phyloP scores from a whole-genome alignment of 108 stramenopile genomes.

The Nitzschia sp. region DNA sequence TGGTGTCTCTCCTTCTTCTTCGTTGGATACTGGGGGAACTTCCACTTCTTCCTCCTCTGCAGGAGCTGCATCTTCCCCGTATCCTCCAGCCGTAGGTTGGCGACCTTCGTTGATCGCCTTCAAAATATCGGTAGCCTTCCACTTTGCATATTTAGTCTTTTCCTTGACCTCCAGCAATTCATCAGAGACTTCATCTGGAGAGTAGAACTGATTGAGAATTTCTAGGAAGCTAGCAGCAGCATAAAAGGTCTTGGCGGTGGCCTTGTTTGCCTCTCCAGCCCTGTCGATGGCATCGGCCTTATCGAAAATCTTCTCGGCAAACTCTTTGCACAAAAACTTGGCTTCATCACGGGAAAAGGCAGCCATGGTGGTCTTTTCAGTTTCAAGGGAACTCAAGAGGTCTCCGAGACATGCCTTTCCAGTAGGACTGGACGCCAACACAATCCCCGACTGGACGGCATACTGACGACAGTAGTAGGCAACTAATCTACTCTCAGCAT shows the following conservation, averaged over 20 bases:
- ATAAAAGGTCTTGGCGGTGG: conserved; percentile 89
- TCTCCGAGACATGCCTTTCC: conserved; percentile 60
- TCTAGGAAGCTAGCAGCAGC: conserved; percentile 88
- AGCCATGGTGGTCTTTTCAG: conserved; percentile 71
- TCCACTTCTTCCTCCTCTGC: conserved; percentile 19
- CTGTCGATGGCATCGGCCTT: conserved; percentile 88
- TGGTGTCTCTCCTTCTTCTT: background rate
- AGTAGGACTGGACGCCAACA: conserved; percentile 36
- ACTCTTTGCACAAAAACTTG: conserved; percentile 66
- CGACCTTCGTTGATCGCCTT: conserved; percentile 91
- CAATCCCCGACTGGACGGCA: conserved; percentile 75
- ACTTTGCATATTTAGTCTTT: conserved; percentile 77
- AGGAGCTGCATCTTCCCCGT: conserved; percentile 35
- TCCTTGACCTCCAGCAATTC: conserved; percentile 61
- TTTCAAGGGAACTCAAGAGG: conserved; percentile 61
- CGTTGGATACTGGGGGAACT: conserved; percentile 16
- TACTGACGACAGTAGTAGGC: conserved; percentile 92
- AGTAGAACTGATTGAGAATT: conserved; percentile 84
- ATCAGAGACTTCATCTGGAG: conserved; percentile 40
- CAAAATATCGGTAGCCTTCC: conserved; percentile 92
- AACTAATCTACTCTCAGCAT: conserved; percentile 78
- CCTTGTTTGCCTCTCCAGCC: conserved; percentile 64
- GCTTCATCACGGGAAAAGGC: conserved; percentile 71
- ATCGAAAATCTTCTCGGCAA: conserved; percentile 80
- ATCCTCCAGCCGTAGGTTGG: conserved; percentile 75